A percentile compares a stretch with the other conserved stretches of the same genome.
These are phyloP conservation scores for Arabidopsis arenosa DNA, from an alignment of 345 rosid genomes.

Conservation along the genomic window DNA sequence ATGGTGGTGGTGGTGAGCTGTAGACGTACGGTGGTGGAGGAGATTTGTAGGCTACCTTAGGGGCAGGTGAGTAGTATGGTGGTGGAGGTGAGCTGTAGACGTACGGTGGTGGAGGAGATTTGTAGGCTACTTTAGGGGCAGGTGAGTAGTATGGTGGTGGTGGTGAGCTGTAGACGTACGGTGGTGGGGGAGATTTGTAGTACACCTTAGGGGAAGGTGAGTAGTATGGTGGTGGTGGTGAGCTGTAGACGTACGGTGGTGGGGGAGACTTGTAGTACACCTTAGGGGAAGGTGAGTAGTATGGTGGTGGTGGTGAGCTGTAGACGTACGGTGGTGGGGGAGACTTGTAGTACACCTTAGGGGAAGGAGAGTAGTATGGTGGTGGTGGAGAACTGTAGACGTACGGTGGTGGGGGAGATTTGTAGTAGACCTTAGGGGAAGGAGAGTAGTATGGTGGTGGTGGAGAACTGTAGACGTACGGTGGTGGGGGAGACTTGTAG, in stretches of 20 bases:
- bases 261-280: neutral
- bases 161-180: too few species aligned
- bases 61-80: too few species aligned
- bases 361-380: too few species aligned
- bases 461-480: neutral
- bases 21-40: too few species aligned
- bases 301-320: neutral
- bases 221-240: neutral
- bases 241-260: neutral
- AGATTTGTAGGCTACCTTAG: too few species aligned
- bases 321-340: neutral
- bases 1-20: too few species aligned
- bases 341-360: neutral
- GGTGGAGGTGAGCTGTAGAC: too few species aligned
- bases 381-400: neutral
- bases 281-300: neutral
- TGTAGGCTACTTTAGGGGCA: too few species aligned
- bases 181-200: too few species aligned
- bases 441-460: neutral
- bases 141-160: too few species aligned
- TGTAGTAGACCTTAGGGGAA: neutral
- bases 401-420: conserved; percentile 6
- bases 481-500: neutral
- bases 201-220: neutral
- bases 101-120: too few species aligned